Conservation (phyloP, 2,329 filamentous ascomycete genomes). For the Colletotrichum somersetense region DNA sequence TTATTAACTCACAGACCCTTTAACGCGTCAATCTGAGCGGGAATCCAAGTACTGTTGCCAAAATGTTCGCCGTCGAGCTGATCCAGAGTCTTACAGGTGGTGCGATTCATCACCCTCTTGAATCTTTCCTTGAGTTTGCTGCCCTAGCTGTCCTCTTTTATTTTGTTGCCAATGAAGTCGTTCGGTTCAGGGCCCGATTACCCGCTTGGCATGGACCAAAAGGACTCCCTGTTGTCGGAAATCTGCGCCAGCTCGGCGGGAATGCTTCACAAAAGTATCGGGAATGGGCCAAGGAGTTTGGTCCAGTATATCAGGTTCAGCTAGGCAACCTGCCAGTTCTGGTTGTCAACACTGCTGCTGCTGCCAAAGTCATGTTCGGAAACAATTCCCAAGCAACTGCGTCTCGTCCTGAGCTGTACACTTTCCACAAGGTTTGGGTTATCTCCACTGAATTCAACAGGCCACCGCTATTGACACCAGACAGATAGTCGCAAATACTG, state of each 20-base stretch:
- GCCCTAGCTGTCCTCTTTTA: slow-evolving; percentile 54
- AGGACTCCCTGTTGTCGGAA: slow-evolving; percentile 67
- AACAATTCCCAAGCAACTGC: slow-evolving; percentile 75
- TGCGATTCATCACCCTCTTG: slow-evolving; percentile 44
- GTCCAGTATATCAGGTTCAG: slow-evolving; percentile 51
- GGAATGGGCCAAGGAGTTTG: slow-evolving; percentile 48
- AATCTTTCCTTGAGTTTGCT: slow-evolving; percentile 27
- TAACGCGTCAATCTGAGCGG: not conserved
- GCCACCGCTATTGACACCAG: not conserved
- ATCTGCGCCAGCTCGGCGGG: slow-evolving; percentile 65
- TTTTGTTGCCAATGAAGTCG: slow-evolving; percentile 61
- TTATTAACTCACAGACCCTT: too few species aligned
- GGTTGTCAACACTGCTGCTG: slow-evolving; percentile 76
- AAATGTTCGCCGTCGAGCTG: slow-evolving; percentile 48
- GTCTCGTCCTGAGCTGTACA: slow-evolving; percentile 73
- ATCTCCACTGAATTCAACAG: not conserved
- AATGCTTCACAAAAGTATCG: slow-evolving; percentile 55
- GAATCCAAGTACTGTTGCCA: not conserved
- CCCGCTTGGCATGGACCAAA: slow-evolving; percentile 60
- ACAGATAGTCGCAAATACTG: slow-evolving; percentile 59
- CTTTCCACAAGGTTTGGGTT: slow-evolving; percentile 61
- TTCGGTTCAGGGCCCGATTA: slow-evolving; percentile 59
- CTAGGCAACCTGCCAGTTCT: slow-evolving; percentile 67
- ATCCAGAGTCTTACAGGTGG: slow-evolving; percentile 42
- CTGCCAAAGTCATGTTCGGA: slow-evolving; percentile 74